Conservation (phyloP, 768 basidiomycete genomes). For the Lactarius evosmus region DNA sequence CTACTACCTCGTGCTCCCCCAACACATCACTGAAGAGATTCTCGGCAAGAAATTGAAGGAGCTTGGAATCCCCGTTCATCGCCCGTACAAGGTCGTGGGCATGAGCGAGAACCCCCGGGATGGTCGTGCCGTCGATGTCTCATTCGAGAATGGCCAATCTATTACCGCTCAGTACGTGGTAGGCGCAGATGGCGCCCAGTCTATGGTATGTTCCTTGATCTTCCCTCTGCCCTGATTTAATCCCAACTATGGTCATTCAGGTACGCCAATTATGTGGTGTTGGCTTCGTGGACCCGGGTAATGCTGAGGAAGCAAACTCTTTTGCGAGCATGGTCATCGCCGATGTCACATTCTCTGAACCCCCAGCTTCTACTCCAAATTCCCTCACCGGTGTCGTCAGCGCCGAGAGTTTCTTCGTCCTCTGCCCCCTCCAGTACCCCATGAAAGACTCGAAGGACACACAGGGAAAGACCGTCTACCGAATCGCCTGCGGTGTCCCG, state of each 20-base stretch:
- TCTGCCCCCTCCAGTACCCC: conserved; percentile 37
- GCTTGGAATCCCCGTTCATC: conserved; percentile 35
- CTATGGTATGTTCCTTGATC: conserved; percentile 36
- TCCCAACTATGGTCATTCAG: conserved; percentile 32
- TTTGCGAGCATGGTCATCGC: conserved; percentile 45
- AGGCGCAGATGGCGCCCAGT: conserved; percentile 51
- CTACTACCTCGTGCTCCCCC: conserved; percentile 43
- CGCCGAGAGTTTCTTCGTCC: conserved; percentile 37
- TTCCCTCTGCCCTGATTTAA: background rate
- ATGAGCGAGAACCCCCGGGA: conserved; percentile 36
- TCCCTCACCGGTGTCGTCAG: conserved; percentile 32
- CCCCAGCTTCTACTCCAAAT: conserved; percentile 31
- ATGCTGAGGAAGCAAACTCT: conserved; percentile 32
- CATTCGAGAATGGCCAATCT: conserved; percentile 45
- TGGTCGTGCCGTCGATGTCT: conserved; percentile 37
- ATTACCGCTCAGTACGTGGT: conserved; percentile 47
- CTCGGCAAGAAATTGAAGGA: conserved; percentile 37
- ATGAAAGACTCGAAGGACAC: conserved; percentile 29
- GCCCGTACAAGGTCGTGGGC: conserved; percentile 42
- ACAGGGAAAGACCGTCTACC: conserved; percentile 33
- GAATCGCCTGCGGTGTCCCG: conserved; percentile 43
- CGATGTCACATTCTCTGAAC: conserved; percentile 41
- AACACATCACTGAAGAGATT: conserved; percentile 44
- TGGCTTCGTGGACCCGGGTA: conserved; percentile 44
- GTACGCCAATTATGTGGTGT: conserved; percentile 43